These are phyloP conservation scores for Breviolum minutum DNA, from an alignment of 73 alveolate genomes.

Conservation along the genomic window DNA sequence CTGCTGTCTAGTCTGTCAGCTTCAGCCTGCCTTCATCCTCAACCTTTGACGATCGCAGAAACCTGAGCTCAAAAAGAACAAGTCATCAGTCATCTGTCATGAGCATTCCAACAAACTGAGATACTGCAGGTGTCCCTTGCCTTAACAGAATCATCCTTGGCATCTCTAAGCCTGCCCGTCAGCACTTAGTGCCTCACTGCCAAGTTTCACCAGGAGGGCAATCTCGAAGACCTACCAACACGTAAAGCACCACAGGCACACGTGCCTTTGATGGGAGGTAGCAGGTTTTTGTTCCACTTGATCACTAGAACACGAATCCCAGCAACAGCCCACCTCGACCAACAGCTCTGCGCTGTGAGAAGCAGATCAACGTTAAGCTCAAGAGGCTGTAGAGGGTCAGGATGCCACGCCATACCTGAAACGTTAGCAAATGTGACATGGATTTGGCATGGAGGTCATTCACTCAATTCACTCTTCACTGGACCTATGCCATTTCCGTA, in stretches of 20 bases:
- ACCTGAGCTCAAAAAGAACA: not conserved
- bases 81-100: too few relatives aligned
- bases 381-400: conserved; percentile 60
- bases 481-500: not conserved
- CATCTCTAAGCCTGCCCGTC: too few relatives aligned
- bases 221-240: not conserved
- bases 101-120: too few relatives aligned
- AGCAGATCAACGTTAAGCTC: conserved; percentile 55
- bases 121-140: too few relatives aligned
- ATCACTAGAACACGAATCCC: too few relatives aligned
- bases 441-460: not conserved
- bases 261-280: too few relatives aligned
- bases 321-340: conserved; percentile 9
- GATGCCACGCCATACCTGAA: conserved; percentile 55
- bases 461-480: not conserved
- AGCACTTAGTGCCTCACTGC: too few relatives aligned
- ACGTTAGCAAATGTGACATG: not conserved
- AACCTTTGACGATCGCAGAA: conserved; percentile 1
- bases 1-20: too few relatives aligned
- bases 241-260: too few relatives aligned
- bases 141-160: too few relatives aligned
- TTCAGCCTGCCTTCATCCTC: conserved; percentile 4
- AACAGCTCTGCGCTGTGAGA: conserved; percentile 39
- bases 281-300: too few relatives aligned
- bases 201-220: not conserved